Conservation (phyloP, 768 basidiomycete genomes). For the Crucibulum laeve region DNA sequence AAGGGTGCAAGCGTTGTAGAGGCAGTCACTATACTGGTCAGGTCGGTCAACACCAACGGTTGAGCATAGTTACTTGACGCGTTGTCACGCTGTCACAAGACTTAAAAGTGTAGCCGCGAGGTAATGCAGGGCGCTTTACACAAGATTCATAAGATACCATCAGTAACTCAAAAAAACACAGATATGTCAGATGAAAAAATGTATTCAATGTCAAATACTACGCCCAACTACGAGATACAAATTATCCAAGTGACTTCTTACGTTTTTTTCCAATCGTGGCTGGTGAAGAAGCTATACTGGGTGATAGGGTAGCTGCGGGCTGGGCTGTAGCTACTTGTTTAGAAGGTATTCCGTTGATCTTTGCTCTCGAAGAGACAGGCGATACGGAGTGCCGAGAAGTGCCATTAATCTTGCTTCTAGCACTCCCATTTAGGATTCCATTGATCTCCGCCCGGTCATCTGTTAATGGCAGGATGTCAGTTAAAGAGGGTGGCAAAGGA, state of each 20-base stretch:
- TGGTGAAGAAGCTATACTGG: conserved; percentile 14
- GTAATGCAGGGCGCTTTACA: too few species aligned
- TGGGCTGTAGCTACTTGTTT: conserved; percentile 1
- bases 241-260: conserved; percentile 42
- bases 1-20: too few species aligned
- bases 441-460: conserved; percentile 5
- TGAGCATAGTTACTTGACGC: too few species aligned
- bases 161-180: too few species aligned
- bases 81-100: too few species aligned
- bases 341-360: background rate
- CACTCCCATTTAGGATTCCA: conserved; percentile 5
- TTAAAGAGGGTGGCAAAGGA: background rate
- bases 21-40: too few species aligned
- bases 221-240: conserved; percentile 11
- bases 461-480: conserved; percentile 1
- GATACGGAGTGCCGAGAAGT: background rate
- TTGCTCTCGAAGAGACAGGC: background rate
- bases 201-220: too few species aligned
- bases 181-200: too few species aligned
- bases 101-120: too few species aligned
- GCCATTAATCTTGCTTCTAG: background rate
- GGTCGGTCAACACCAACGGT: too few species aligned
- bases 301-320: conserved; percentile 6
- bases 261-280: conserved; percentile 47
- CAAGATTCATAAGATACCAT: too few species aligned